Percentiles rank a stretch among this genome's conserved stretches.
phyloP scores from a whole-genome alignment of 2,329 filamentous ascomycete genomes.

The Ustulina deusta region DNA sequence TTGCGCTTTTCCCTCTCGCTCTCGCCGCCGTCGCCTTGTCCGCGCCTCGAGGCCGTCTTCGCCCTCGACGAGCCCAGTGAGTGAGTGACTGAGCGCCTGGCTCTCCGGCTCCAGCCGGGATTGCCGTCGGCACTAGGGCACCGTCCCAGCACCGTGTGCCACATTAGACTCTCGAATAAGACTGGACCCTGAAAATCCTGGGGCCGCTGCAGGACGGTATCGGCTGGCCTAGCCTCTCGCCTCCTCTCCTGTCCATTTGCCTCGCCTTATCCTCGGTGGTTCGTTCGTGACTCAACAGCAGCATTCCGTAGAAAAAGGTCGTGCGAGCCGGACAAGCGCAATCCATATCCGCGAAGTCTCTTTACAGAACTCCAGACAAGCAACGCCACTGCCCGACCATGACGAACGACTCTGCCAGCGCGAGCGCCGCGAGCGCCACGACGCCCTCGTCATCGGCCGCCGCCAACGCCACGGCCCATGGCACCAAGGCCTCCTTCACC shows the following conservation, averaged over 20 bases:
- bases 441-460: constrained; percentile 39
- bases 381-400: constrained; percentile 4
- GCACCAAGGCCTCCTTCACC: constrained; percentile 71
- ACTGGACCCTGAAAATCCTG: constrained; percentile 26
- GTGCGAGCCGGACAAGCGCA: too few relatives aligned
- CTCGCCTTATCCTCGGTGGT: background rate
- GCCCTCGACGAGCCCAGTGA: constrained; percentile 7
- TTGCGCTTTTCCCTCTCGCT: background rate
- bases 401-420: constrained; percentile 34
- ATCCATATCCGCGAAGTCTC: background rate
- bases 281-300: constrained; percentile 8
- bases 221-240: background rate
- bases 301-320: too few relatives aligned
- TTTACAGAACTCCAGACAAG: background rate
- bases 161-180: constrained; percentile 21
- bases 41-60: constrained; percentile 22
- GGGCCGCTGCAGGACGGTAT: constrained; percentile 18
- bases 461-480: constrained; percentile 52
- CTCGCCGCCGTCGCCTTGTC: background rate
- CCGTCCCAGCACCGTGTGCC: constrained; percentile 13
- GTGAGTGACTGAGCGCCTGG: background rate
- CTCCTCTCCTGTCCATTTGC: background rate
- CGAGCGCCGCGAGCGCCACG: constrained; percentile 29
- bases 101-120: constrained; percentile 31
- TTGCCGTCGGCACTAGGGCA: background rate